These are phyloP conservation scores for Monosporascus sp. DNA, from an alignment of 2,329 filamentous ascomycete genomes.

Conservation along the genomic window DNA sequence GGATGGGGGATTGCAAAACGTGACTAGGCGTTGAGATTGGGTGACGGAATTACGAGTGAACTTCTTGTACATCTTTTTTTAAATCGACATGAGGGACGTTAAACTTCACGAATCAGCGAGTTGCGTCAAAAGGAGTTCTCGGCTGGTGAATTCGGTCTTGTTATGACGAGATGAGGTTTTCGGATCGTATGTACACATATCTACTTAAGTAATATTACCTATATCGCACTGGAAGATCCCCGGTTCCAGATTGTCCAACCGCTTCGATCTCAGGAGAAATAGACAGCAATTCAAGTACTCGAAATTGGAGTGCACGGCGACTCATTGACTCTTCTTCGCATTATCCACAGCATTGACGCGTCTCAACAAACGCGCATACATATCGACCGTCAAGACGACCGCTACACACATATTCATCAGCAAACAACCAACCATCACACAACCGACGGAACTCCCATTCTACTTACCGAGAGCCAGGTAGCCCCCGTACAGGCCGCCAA, in stretches of 20 bases:
- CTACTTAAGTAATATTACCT: no score
- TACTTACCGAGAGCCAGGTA: constrained; percentile 49
- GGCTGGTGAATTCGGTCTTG: no score
- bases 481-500: constrained; percentile 45
- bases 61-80: constrained; percentile 7
- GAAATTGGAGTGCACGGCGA: constrained; percentile 1
- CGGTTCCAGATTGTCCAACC: no score
- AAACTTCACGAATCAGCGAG: no score
- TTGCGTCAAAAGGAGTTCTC: no score
- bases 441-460: neutral
- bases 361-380: constrained; percentile 45
- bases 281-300: no score
- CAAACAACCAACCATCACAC: constrained; percentile 7
- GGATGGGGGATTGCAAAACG: constrained; percentile 42
- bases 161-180: no score
- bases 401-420: constrained; percentile 29
- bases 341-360: constrained; percentile 30
- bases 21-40: constrained; percentile 46
- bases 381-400: constrained; percentile 44
- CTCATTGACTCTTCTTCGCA: constrained; percentile 37
- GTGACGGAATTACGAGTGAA: constrained; percentile 22
- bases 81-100: no score
- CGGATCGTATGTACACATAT: no score
- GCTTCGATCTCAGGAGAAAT: no score
- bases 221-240: no score